Evolutionary conservation across 768 basidiomycete genomes (phyloP), one percentile per base, ranked within the genome.

Genomic region (Suillus ampliporus): DNA sequence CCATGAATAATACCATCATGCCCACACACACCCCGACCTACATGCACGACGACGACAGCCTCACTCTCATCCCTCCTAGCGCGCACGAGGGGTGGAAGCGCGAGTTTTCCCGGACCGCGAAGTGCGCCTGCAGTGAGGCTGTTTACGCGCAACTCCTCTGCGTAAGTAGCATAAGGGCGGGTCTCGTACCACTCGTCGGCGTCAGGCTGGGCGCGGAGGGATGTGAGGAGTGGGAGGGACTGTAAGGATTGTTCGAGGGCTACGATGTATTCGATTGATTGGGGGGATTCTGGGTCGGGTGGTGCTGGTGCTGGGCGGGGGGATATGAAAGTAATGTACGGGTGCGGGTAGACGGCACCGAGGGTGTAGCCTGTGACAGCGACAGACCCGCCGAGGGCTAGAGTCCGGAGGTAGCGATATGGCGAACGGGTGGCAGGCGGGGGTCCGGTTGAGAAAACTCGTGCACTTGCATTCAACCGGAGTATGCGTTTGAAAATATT

Each of bases 1-100:
- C 97, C 97, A 68, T 99, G 97, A 3, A 98, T 79, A 64, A 99
- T 95, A 0, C 97, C 97, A 75, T 97, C 95, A 65, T 97, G 91
- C 4, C 93, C 96, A 71, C 97, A 99, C 57, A 99, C 65, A 2
- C 89, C 91, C 46, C 91, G 78, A 2, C 97, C 97, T 2, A 97
- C 80, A 69, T 98, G 97, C 2, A 95, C 60, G 63, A 97, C 79
- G 6, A 87, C 80, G 31, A 87, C 71, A 11, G 85, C 85, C 76
- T 94, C 92, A 13, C 80, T 82, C 72, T 95, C 92, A 76, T 97
- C 94, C 60, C 78, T 81, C 68, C 81, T 85, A 19, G 86, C 85
- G 23, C 95, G 84, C 13, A 94, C 85, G 4, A 99, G 71, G 3
- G 95, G 95, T 21, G 83, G 81, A 61, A 97, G 72, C 0, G 95